These are phyloP conservation scores for Thuja plicata DNA, from an alignment of 83 land plant genomes.

Conservation along the genomic window DNA sequence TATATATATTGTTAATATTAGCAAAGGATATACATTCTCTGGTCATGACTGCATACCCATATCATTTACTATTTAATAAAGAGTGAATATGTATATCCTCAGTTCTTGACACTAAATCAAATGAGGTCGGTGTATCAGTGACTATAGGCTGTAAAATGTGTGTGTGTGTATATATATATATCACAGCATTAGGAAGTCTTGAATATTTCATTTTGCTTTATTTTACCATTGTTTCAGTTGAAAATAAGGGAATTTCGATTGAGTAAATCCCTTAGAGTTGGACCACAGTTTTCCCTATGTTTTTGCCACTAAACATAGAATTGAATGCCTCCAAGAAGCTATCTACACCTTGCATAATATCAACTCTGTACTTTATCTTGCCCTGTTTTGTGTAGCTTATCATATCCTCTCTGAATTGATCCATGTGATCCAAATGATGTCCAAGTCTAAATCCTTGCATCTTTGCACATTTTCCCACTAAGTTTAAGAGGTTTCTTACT, in stretches of 20 bases:
- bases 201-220: not conserved
- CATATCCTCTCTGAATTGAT: constrained; percentile 33
- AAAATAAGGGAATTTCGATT: not conserved
- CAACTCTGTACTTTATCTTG: constrained; percentile 33
- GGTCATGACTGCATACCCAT: not conserved
- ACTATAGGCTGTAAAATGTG: too few species aligned
- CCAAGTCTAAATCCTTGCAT: constrained; percentile 44
- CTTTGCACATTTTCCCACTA: constrained; percentile 39
- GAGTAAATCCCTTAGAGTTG: constrained; percentile 15
- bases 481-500: constrained; percentile 43
- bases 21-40: not conserved
- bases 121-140: too few species aligned
- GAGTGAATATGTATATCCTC: not conserved
- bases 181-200: not conserved
- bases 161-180: too few species aligned
- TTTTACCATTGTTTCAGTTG: not conserved
- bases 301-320: constrained; percentile 39
- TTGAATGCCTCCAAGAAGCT: constrained; percentile 38
- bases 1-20: too few species aligned
- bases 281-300: constrained; percentile 44
- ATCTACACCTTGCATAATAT: constrained; percentile 42
- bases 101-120: not conserved
- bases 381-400: constrained; percentile 32
- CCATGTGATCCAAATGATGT: constrained; percentile 20
- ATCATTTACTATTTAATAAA: not conserved